Base-by-base conservation (phyloP, 495 filamentous ascomycete species). In the Paragyromitra xinjiangensis region DNA sequence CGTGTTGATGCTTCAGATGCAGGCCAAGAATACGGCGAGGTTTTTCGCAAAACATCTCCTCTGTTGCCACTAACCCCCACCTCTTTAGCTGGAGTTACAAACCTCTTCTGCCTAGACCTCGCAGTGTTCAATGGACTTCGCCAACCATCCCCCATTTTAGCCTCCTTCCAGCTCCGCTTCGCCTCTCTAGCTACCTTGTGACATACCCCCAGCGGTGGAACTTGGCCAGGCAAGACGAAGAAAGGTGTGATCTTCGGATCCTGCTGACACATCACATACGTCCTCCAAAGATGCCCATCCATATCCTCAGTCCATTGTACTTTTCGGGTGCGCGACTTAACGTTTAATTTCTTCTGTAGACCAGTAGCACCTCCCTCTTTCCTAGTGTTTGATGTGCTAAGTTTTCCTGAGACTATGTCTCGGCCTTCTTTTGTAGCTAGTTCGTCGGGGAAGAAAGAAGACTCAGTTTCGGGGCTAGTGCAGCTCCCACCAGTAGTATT, bases 161-260 rank as follows among this genome's bases (percentile, higher is more conserved):
- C 84, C 7, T 89, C 90, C 78, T 88, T 92, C 96, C 96, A 99
- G 69, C 88, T 95, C 80, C 90, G 88, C 84, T 91, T 92, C 5
- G 94, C 93, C 80, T 93, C 91, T 80, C 94, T 88, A 1, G 94
- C 92, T 62, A 99, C 94, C 72, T 94, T 93, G 80, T 91, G 88
- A 80, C 94, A 95, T 42, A 98, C 93, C 7, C 95, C 96, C 48
- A 95, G 87, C 12, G 95, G 95, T 26, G 95, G 95, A 48, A 94
- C 89, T 69, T 89, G 88, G 65, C 93, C 94, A 24, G 95, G 94
- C 16, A 94, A 89, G 85, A 93, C 91, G 79, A 94, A 94, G 85
- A 98, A 95, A 0, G 95, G 95, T 1, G 95, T 99, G 37, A 97
- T 92, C 9, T 91, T 94, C 42, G 95, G 94, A 83, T 98, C 94